Evolutionary conservation across 1,284 basidiomycete species (phyloP).

Genomic region (Omphalotus olearius): DNA sequence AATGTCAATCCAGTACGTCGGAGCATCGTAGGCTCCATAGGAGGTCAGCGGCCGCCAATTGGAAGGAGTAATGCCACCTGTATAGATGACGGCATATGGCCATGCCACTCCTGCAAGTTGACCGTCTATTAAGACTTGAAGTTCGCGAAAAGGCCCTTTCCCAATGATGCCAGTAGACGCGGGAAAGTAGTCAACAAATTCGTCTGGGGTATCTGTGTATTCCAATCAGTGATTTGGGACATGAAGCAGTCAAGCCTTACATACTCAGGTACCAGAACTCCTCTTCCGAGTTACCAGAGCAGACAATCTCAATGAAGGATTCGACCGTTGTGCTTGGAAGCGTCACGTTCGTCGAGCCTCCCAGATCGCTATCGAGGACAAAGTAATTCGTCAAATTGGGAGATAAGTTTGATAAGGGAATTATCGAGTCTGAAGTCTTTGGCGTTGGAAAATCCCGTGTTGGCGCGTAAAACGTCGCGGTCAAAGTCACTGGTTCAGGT

Average conservation of each 20-base stretch:
- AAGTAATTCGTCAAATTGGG: conserved; percentile 29
- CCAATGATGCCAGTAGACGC: conserved; percentile 27
- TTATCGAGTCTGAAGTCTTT: conserved; percentile 30
- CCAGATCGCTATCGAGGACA: conserved; percentile 30
- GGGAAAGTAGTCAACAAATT: conserved; percentile 33
- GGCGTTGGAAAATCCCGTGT: conserved; percentile 26
- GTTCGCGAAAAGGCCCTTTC: conserved; percentile 42
- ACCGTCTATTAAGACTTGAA: conserved; percentile 43
- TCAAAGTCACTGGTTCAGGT: conserved; percentile 27
- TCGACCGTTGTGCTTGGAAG: conserved; percentile 32
- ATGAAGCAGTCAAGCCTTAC: conserved; percentile 12
- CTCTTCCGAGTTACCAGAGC: conserved; percentile 38
- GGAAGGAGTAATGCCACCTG: conserved; percentile 42
- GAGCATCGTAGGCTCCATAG: conserved; percentile 44
- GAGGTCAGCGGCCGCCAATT: conserved; percentile 44
- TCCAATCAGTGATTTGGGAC: background rate
- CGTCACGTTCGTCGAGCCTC: conserved; percentile 29
- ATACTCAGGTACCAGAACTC: conserved; percentile 47
- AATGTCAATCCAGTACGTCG: conserved; percentile 44
- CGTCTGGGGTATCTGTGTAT: conserved; percentile 31
- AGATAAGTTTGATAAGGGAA: conserved; percentile 32
- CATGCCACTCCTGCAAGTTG: conserved; percentile 40
- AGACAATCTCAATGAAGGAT: conserved; percentile 36
- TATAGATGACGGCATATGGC: conserved; percentile 47
- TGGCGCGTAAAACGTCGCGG: conserved; percentile 35